Evolutionary conservation across 2,329 filamentous ascomycete species (phyloP).

Genomic region (Phyllosticta ampelicida): DNA sequence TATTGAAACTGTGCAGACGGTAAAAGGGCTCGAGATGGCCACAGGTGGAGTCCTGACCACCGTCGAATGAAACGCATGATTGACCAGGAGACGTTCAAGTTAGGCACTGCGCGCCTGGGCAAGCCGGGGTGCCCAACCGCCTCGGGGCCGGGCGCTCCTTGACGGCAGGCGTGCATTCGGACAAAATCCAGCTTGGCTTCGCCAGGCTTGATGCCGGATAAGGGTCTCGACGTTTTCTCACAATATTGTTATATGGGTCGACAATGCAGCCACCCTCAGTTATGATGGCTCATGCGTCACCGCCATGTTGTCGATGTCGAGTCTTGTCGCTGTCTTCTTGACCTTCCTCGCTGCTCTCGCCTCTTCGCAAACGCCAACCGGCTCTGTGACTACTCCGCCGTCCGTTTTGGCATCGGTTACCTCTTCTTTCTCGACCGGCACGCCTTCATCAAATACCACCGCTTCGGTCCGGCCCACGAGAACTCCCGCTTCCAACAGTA

Average conservation of each 20-base stretch:
- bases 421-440: slow-evolving; percentile 8
- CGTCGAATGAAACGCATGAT: neutral
- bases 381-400: neutral
- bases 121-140: neutral
- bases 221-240: neutral
- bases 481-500: slow-evolving; percentile 21
- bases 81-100: neutral
- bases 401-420: neutral
- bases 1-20: neutral
- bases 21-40: neutral
- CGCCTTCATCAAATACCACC: slow-evolving; percentile 2
- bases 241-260: neutral
- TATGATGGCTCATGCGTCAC: neutral
- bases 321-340: neutral
- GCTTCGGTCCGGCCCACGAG: slow-evolving; percentile 13
- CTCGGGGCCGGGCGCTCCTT: neutral
- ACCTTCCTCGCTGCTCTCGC: neutral
- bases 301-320: neutral
- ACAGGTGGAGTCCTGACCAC: neutral
- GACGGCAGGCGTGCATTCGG: neutral
- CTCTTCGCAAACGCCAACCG: neutral
- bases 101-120: neutral
- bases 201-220: neutral
- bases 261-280: neutral
- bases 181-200: neutral